phyloP scores from a whole-genome alignment of 1,284 basidiomycete genomes.

The Agaricales sp. region DNA sequence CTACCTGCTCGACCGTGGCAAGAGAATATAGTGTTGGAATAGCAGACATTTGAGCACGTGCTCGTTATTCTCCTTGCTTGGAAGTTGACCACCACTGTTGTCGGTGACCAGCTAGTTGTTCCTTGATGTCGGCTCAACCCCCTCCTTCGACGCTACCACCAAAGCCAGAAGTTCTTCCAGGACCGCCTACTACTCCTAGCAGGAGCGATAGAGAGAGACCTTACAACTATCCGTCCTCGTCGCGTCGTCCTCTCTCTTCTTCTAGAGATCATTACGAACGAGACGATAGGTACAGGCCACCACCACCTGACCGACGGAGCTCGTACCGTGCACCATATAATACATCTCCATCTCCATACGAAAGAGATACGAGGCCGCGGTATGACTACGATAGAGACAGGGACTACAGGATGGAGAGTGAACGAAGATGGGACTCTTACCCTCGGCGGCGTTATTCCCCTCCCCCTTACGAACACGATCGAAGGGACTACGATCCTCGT shows the following conservation, averaged over 20 bases:
- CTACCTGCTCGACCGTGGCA: constrained; percentile 72
- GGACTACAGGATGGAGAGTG: not conserved
- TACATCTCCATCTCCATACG: not conserved
- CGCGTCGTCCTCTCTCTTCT: not conserved
- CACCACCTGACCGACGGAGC: not conserved
- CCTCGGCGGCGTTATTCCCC: not conserved
- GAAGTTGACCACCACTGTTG: not conserved
- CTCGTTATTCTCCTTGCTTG: not conserved
- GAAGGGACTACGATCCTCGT: not conserved
- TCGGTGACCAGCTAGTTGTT: too few species aligned
- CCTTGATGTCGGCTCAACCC: not conserved
- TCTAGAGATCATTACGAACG: not conserved
- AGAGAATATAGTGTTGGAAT: constrained; percentile 64
- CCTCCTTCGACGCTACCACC: constrained; percentile 1
- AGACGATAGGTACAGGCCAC: constrained; percentile 1
- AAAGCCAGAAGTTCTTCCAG: not conserved
- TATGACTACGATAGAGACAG: constrained; percentile 1
- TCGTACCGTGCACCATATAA: not conserved
- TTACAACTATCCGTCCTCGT: not conserved
- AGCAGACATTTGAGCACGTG: not conserved
- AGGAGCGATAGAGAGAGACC: not conserved
- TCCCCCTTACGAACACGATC: not conserved
- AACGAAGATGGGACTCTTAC: not conserved
- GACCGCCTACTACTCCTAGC: not conserved
- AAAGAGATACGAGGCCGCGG: not conserved